phyloP scores from a whole-genome alignment of 2,329 filamentous ascomycete genomes.

The Pseudopyricularia javanii region DNA sequence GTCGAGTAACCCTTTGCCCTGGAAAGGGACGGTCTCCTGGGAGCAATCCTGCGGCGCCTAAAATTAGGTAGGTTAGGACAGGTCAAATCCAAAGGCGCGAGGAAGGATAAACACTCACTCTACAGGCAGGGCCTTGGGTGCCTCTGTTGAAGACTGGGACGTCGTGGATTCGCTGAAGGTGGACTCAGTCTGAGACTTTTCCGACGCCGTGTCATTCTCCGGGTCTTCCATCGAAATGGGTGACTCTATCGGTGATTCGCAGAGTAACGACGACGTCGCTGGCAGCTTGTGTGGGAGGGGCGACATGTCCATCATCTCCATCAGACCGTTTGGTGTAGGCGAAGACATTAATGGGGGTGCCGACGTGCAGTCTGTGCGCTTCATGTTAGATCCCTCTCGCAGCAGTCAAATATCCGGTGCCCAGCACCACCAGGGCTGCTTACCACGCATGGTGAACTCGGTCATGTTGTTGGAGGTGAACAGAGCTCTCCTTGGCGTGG shows the following conservation, averaged over 20 bases:
- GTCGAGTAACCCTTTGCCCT: slow-evolving; percentile 60
- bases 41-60: slow-evolving; percentile 54
- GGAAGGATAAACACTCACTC: slow-evolving; percentile 33
- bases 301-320: slow-evolving; percentile 86
- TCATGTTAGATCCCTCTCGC: slow-evolving; percentile 8
- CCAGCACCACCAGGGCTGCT: slow-evolving; percentile 17
- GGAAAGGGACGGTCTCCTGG: slow-evolving; percentile 62
- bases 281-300: slow-evolving; percentile 72
- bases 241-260: slow-evolving; percentile 1
- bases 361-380: slow-evolving; percentile 54
- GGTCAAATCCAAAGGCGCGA: slow-evolving; percentile 2
- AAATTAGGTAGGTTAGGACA: slow-evolving; percentile 12
- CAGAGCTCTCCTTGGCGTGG: slow-evolving; percentile 72
- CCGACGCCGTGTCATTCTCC: slow-evolving; percentile 31
- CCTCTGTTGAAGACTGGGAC: slow-evolving; percentile 31
- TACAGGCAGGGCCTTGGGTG: slow-evolving; percentile 29
- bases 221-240: background rate
- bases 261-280: background rate
- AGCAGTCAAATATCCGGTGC: background rate
- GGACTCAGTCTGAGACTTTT: slow-evolving; percentile 55
- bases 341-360: slow-evolving; percentile 68
- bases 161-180: slow-evolving; percentile 44
- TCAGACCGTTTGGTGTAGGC: slow-evolving; percentile 62
- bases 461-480: slow-evolving; percentile 64
- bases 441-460: slow-evolving; percentile 45